Evolutionary conservation across 1,284 basidiomycete species (phyloP).

Genomic region (Gomphus bonarii): DNA sequence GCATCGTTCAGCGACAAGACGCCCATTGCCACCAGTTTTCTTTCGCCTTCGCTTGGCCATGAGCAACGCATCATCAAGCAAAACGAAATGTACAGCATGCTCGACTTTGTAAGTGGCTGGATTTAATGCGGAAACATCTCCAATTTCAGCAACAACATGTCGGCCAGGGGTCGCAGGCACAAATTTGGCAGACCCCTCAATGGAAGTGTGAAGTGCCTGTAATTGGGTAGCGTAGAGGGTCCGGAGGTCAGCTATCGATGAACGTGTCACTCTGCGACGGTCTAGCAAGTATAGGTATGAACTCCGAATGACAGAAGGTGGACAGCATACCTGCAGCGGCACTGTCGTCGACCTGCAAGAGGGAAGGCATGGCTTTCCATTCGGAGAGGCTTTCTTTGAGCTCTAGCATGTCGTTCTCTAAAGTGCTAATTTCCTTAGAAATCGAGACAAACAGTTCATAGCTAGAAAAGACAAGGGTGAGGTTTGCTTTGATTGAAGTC

Average conservation of each 20-base stretch:
- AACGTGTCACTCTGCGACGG: constrained; percentile 63
- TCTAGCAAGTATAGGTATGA: constrained; percentile 25
- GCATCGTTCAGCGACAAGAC: constrained; percentile 83
- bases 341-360: constrained; percentile 80
- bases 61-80: constrained; percentile 86
- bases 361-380: constrained; percentile 92
- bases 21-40: constrained; percentile 30
- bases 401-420: constrained; percentile 98
- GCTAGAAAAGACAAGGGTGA: constrained; percentile 29
- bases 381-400: constrained; percentile 90
- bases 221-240: constrained; percentile 93
- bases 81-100: constrained; percentile 79
- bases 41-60: constrained; percentile 66
- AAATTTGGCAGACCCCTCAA: constrained; percentile 96
- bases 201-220: constrained; percentile 80
- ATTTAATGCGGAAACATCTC: constrained; percentile 80
- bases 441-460: constrained; percentile 95
- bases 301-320: background rate
- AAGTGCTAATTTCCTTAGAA: constrained; percentile 91
- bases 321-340: constrained; percentile 33
- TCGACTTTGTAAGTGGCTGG: constrained; percentile 92
- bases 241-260: constrained; percentile 87
- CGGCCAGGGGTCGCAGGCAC: constrained; percentile 83
- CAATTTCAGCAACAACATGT: constrained; percentile 84
- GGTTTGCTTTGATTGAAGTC: background rate